phyloP scores from a whole-genome alignment of 139 green algal genomes.

The Eudorina sp. region DNA sequence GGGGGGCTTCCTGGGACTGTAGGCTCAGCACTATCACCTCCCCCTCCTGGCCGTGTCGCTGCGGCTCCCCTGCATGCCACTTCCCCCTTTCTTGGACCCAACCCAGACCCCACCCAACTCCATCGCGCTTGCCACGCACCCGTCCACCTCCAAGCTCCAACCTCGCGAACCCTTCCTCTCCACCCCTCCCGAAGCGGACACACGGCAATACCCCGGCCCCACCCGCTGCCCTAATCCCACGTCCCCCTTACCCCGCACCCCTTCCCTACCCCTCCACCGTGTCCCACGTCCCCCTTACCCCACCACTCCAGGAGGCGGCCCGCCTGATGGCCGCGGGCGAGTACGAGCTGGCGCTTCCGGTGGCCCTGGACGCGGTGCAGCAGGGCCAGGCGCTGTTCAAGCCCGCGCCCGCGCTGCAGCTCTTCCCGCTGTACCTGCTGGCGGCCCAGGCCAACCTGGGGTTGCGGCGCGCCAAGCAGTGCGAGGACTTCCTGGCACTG shows the following conservation, averaged over 20 bases:
- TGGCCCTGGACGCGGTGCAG: conserved; percentile 82
- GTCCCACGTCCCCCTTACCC: not conserved
- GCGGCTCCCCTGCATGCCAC: too few species aligned
- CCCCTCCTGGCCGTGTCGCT: too few species aligned
- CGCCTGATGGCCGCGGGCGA: conserved; percentile 82
- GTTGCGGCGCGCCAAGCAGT: conserved; percentile 76
- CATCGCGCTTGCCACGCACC: too few species aligned
- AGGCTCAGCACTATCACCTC: too few species aligned
- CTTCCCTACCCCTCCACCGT: not conserved
- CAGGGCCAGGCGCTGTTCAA: conserved; percentile 86
- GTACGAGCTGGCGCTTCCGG: conserved; percentile 84
- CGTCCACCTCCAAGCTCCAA: not conserved
- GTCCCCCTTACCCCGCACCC: not conserved
- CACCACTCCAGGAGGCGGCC: conserved; percentile 74
- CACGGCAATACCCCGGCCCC: too few species aligned
- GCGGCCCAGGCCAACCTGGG: conserved; percentile 85
- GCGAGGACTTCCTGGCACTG: conserved; percentile 85
- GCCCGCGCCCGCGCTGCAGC: conserved; percentile 78
- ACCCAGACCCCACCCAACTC: too few species aligned
- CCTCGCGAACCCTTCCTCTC: not conserved
- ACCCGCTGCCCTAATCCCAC: too few species aligned
- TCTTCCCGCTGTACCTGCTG: conserved; percentile 89
- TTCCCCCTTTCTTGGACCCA: too few species aligned
- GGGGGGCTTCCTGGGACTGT: too few species aligned
- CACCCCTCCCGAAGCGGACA: not conserved